These are phyloP conservation scores for Coprinopsis sp. DNA, from an alignment of 768 basidiomycete genomes.

Conservation along the genomic window DNA sequence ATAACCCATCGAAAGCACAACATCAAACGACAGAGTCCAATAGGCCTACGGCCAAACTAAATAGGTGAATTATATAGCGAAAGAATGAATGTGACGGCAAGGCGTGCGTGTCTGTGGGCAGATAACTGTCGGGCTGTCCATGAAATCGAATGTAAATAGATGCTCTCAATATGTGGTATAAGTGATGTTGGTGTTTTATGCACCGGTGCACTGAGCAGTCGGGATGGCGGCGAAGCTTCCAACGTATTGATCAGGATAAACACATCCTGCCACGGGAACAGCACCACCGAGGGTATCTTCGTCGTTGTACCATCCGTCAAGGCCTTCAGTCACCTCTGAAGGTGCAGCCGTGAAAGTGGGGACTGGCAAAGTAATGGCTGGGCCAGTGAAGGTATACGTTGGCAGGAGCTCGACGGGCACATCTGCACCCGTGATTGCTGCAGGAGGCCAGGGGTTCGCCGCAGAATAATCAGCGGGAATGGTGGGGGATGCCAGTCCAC, in stretches of 20 bases:
- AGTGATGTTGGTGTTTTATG: not conserved
- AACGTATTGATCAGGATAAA: slow-evolving; percentile 37
- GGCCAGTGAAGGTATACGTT: slow-evolving; percentile 57
- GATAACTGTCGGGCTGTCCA: no score
- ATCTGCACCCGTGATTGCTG: slow-evolving; percentile 39
- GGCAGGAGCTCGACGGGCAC: slow-evolving; percentile 40
- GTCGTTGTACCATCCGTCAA: slow-evolving; percentile 43
- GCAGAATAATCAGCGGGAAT: slow-evolving; percentile 36
- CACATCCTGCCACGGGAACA: slow-evolving; percentile 39
- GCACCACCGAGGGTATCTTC: slow-evolving; percentile 34
- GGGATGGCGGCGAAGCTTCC: slow-evolving; percentile 19
- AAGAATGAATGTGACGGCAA: no score
- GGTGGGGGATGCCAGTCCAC: slow-evolving; percentile 41
- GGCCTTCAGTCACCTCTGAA: slow-evolving; percentile 28
- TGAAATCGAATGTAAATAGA: no score
- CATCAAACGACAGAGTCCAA: no score
- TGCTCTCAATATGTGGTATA: no score
- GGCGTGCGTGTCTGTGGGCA: no score
- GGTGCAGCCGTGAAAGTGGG: slow-evolving; percentile 27
- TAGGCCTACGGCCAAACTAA: no score
- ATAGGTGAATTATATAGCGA: no score
- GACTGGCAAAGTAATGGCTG: slow-evolving; percentile 44
- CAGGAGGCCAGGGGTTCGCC: slow-evolving; percentile 51
- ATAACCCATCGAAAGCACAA: no score
- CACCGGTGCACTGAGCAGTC: slow-evolving; percentile 21